Evolutionary conservation across 805 yeast genomes (phyloP), one percentile per base, ranked within the genome.

Genomic region (Ascoidea rubescens): DNA sequence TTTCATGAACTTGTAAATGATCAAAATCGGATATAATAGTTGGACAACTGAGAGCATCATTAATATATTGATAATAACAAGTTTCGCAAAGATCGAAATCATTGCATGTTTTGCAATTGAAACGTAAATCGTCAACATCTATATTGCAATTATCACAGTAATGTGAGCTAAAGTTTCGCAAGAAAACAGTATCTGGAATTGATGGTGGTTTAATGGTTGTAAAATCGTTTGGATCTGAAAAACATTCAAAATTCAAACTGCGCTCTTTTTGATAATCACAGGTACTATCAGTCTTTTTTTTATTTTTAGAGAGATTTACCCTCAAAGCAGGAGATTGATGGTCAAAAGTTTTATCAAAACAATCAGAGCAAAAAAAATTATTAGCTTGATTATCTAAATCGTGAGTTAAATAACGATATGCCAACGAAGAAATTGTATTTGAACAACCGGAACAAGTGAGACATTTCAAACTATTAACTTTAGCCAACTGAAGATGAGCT

Each of bases 71-170:
- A 4, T 48, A 52, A 52, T 61, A 63, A 53, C 74, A 70, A 1
- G 49, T 32, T 21, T 64, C 63, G 61, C 82, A 77, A 52, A 74
- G 62, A 60, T 77, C 80, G 61, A 65, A 75, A 57, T 78, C 73
- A 5, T 64, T 60, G 59, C 83, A 78, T 17, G 65, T 64, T 49
- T 70, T 58, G 58, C 83, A 78, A 54, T 68, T 69, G 63, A 63
- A 75, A 46, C 82, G 70, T 37, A 14, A 37, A 37, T 8, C 8
- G 14, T 10, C 14, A 37, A 37, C 14, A 37, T 37, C 43, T 4
- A 2, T 10, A 37, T 37, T 8, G 14, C 43, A 37, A 4, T 37
- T 37, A 37, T 37, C 43, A 14, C 43, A 37, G 43, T 37, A 37
- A 37, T 37, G 43, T 10, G 8, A 10, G 4, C 14, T 37, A 10